A percentile compares a stretch with the other conserved stretches of the same genome.
Conservation (phyloP, 2,329 filamentous ascomycete genomes). For the Zasmidium angulare region DNA sequence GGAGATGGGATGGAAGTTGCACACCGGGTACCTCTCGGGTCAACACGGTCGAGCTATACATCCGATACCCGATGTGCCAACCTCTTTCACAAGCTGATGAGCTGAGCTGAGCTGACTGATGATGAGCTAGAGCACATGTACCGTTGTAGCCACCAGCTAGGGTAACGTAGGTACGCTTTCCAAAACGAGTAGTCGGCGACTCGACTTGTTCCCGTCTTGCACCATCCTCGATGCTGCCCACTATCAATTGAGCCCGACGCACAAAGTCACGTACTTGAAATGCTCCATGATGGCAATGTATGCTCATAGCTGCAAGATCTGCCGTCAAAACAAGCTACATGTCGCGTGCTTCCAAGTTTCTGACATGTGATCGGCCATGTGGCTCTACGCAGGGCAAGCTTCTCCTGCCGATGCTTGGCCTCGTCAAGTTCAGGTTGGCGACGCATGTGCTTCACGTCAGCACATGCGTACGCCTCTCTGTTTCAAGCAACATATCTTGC, state of each 20-base stretch:
- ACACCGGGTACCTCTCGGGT: too few relatives aligned
- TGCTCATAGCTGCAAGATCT: too few relatives aligned
- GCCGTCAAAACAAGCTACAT: neutral
- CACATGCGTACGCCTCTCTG: too few relatives aligned
- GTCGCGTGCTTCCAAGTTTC: constrained; percentile 3
- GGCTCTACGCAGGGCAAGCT: neutral
- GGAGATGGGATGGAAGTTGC: too few relatives aligned
- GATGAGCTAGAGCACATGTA: neutral
- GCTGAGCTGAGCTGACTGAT: too few relatives aligned
- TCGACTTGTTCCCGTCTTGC: neutral
- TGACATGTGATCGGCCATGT: neutral
- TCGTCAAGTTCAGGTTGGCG: too few relatives aligned
- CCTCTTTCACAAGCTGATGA: too few relatives aligned
- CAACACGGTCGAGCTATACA: too few relatives aligned
- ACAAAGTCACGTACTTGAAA: neutral
- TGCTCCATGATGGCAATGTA: neutral
- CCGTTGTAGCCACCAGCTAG: neutral
- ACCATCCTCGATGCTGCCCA: neutral
- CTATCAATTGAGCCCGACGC: neutral
- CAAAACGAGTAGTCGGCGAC: neutral
- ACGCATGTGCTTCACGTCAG: too few relatives aligned
- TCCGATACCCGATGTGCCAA: too few relatives aligned
- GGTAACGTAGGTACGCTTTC: neutral
- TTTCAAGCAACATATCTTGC: too few relatives aligned
- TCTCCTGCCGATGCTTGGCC: neutral